Evolutionary conservation across 805 yeast species (phyloP).

Genomic region (Saturnispora sekii): DNA sequence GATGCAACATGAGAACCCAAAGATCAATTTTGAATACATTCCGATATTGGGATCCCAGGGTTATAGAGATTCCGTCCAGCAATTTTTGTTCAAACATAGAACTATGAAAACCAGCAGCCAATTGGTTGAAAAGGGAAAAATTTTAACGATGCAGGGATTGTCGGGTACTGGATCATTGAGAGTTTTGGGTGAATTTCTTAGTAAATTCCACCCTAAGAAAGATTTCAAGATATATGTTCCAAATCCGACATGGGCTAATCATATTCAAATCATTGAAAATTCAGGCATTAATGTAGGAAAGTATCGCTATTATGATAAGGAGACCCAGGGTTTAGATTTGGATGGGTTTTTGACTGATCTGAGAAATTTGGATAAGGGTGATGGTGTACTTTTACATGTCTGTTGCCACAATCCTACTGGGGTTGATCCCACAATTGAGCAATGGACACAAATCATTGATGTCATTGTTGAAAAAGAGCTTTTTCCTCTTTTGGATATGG

Average conservation of each 20-base stretch:
- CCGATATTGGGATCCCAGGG: slow-evolving; percentile 73
- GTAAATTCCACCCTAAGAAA: slow-evolving; percentile 44
- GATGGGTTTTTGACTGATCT: slow-evolving; percentile 56
- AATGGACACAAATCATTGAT: slow-evolving; percentile 71
- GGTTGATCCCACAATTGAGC: slow-evolving; percentile 72
- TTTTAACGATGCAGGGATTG: slow-evolving; percentile 79
- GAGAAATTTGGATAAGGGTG: slow-evolving; percentile 42
- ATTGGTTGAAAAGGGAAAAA: slow-evolving; percentile 49
- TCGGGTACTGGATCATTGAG: slow-evolving; percentile 95
- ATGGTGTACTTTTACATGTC: slow-evolving; percentile 75
- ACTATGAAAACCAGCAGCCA: slow-evolving; percentile 40
- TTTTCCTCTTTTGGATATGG: slow-evolving; percentile 83
- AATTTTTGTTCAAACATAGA: slow-evolving; percentile 50
- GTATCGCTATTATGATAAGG: slow-evolving; percentile 64
- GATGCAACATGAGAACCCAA: slow-evolving; percentile 30
- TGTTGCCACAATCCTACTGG: slow-evolving; percentile 98
- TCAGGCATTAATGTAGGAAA: slow-evolving; percentile 56
- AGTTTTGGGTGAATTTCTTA: slow-evolving; percentile 70
- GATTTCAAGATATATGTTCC: slow-evolving; percentile 55
- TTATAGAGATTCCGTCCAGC: slow-evolving; percentile 57
- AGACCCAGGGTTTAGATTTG: slow-evolving; percentile 53
- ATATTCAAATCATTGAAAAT: slow-evolving; percentile 64
- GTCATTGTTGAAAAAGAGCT: slow-evolving; percentile 48
- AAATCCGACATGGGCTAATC: slow-evolving; percentile 93
- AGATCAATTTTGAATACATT: slow-evolving; percentile 70